phyloP scores from a whole-genome alignment of 2,329 filamentous ascomycete species.

The Aspergillus pseudoviridinutans region DNA sequence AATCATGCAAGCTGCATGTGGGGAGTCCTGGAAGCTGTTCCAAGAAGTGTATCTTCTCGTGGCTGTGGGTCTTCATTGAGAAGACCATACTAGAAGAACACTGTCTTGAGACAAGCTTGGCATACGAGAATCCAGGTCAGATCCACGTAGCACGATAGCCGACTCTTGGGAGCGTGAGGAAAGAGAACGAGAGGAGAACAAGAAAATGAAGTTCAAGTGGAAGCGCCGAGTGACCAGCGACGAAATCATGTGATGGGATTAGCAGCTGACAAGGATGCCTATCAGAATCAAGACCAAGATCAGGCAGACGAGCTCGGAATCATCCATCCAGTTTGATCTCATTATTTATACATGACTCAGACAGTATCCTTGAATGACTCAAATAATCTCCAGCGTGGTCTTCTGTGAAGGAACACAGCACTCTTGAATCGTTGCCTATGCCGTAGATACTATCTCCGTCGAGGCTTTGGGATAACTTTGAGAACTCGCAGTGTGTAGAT shows the following conservation, averaged over 20 bases:
- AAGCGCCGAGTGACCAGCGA: constrained; percentile 15
- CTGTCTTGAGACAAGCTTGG: constrained; percentile 34
- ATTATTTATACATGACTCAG: background rate
- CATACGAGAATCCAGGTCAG: constrained; percentile 44
- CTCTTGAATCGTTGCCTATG: no score
- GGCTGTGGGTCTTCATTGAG: constrained; percentile 24
- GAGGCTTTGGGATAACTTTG: background rate
- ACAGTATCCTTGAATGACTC: background rate
- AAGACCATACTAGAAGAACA: constrained; percentile 22
- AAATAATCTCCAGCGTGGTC: background rate
- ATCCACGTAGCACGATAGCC: constrained; percentile 32
- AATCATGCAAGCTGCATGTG: constrained; percentile 52
- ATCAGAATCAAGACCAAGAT: background rate
- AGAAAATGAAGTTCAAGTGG: background rate
- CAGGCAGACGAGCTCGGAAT: background rate
- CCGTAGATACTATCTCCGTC: background rate
- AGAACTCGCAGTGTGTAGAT: background rate
- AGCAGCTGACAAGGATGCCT: constrained; percentile 14
- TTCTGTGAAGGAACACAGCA: background rate
- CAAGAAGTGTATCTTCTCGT: constrained; percentile 30
- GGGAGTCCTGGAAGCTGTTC: constrained; percentile 50
- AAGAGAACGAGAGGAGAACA: constrained; percentile 25
- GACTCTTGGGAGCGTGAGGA: constrained; percentile 45
- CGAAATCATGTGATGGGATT: constrained; percentile 24
- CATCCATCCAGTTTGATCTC: background rate